Conservation (phyloP, 495 filamentous ascomycete genomes). For the Podospora australis region DNA sequence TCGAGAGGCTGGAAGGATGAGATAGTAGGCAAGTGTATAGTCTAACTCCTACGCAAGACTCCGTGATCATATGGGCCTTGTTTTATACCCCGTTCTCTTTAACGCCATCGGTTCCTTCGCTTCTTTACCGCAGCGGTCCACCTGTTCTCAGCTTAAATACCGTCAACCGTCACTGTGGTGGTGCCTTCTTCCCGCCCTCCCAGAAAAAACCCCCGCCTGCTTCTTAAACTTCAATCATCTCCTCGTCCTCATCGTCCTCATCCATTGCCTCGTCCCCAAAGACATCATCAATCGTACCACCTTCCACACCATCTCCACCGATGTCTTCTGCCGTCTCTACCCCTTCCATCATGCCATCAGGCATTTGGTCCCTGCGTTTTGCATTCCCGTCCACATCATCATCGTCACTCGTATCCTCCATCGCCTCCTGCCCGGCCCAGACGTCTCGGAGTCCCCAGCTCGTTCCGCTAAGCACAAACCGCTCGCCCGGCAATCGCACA, state of each 20-base stretch:
- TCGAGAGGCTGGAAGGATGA: no score
- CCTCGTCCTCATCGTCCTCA: slow-evolving; percentile 32
- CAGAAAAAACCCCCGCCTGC: background rate
- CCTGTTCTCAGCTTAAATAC: no score
- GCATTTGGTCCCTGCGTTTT: no score
- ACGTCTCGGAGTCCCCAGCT: slow-evolving; percentile 78
- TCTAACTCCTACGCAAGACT: no score
- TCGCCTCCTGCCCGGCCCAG: slow-evolving; percentile 50
- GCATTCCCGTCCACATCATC: slow-evolving; percentile 33
- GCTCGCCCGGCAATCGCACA: slow-evolving; percentile 78
- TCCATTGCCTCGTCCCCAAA: slow-evolving; percentile 27
- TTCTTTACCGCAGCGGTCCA: no score
- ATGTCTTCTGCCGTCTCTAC: slow-evolving; percentile 38
- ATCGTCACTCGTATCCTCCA: slow-evolving; percentile 48
- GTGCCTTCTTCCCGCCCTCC: background rate
- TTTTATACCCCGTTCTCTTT: no score
- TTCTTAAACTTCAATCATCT: slow-evolving; percentile 33
- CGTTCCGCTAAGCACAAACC: slow-evolving; percentile 80
- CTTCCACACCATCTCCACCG: slow-evolving; percentile 29
- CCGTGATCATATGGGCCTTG: no score
- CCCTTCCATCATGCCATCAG: slow-evolving; percentile 19
- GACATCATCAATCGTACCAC: slow-evolving; percentile 45
- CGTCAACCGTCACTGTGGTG: no score
- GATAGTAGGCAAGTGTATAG: no score
- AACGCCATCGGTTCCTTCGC: no score